These are phyloP conservation scores for Mycoemilia scoparia DNA, from an alignment of 192 early-diverging fungal species.

Conservation along the genomic window DNA sequence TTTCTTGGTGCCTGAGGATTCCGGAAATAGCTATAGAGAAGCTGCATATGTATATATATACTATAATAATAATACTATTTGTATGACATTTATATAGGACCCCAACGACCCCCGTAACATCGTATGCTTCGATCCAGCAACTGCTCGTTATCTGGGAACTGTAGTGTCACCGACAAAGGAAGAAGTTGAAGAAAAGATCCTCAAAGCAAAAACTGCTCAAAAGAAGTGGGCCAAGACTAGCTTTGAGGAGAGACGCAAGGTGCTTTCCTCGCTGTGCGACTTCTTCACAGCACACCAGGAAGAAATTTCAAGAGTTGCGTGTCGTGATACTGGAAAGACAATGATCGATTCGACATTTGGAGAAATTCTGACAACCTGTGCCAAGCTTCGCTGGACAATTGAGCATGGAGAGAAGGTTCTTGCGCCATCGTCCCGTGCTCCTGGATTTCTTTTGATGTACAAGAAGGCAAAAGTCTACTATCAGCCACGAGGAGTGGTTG, in stretches of 20 bases:
- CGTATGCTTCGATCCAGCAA: slow-evolving; percentile 71
- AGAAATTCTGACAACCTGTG: slow-evolving; percentile 62
- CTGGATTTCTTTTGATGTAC: slow-evolving; percentile 54
- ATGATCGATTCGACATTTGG: slow-evolving; percentile 67
- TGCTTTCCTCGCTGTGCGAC: slow-evolving; percentile 49
- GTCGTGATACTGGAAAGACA: slow-evolving; percentile 68
- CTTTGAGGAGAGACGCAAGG: slow-evolving; percentile 49
- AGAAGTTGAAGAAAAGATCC: slow-evolving; percentile 37
- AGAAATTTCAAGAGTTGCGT: slow-evolving; percentile 48
- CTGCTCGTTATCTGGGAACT: slow-evolving; percentile 48
- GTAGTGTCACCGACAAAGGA: slow-evolving; percentile 35
- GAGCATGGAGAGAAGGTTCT: slow-evolving; percentile 55
- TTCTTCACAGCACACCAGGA: slow-evolving; percentile 58
- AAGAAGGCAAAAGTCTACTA: slow-evolving; percentile 60
- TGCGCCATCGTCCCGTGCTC: slow-evolving; percentile 40
- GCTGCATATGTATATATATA: too few relatives aligned
- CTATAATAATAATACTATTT: too few relatives aligned
- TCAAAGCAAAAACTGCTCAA: slow-evolving; percentile 43
- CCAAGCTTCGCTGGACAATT: slow-evolving; percentile 63
- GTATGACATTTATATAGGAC: background rate
- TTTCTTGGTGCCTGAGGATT: too few relatives aligned
- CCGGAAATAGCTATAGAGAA: too few relatives aligned
- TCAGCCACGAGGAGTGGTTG: slow-evolving; percentile 62
- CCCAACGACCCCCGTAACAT: slow-evolving; percentile 19
- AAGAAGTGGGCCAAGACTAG: slow-evolving; percentile 43